Evolutionary conservation across 768 basidiomycete genomes (phyloP).

Genomic region (Phlebiopsis flavidoalba): DNA sequence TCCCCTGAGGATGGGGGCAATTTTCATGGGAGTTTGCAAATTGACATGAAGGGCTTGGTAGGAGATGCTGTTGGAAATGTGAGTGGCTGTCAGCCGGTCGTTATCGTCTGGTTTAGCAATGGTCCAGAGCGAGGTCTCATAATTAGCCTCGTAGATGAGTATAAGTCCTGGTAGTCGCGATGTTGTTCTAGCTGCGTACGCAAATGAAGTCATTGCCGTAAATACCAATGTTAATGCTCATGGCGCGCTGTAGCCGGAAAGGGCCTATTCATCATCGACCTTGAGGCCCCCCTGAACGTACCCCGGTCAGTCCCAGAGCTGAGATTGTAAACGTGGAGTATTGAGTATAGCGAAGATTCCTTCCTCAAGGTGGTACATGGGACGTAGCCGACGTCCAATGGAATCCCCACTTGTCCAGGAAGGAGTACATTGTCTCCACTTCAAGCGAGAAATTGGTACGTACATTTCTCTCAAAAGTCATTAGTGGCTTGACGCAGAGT

Average conservation of each 20-base stretch:
- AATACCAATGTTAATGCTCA: neutral
- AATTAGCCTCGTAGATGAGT: constrained; percentile 57
- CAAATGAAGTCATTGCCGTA: constrained; percentile 5
- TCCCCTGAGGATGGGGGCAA: constrained; percentile 53
- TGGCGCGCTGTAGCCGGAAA: constrained; percentile 49
- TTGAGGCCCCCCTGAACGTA: constrained; percentile 79
- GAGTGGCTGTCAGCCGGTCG: constrained; percentile 25
- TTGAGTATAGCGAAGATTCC: constrained; percentile 37
- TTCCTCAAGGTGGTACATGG: constrained; percentile 96
- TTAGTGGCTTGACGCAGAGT: neutral
- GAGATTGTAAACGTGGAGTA: no score
- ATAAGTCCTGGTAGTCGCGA: constrained; percentile 88
- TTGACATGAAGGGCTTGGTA: constrained; percentile 75
- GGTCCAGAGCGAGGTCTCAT: neutral
- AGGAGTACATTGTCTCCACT: constrained; percentile 83
- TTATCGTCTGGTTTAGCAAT: neutral
- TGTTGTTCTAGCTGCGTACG: constrained; percentile 85
- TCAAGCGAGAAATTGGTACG: constrained; percentile 85
- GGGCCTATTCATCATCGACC: constrained; percentile 92
- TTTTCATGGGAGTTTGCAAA: constrained; percentile 56
- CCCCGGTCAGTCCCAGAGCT: constrained; percentile 45
- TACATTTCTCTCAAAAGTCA: constrained; percentile 1
- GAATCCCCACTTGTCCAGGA: constrained; percentile 76
- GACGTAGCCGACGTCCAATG: constrained; percentile 92
- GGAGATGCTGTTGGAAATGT: constrained; percentile 85